Evolutionary conservation across 257 asterid species (phyloP).

Genomic region (Plectranthus barbatus): DNA sequence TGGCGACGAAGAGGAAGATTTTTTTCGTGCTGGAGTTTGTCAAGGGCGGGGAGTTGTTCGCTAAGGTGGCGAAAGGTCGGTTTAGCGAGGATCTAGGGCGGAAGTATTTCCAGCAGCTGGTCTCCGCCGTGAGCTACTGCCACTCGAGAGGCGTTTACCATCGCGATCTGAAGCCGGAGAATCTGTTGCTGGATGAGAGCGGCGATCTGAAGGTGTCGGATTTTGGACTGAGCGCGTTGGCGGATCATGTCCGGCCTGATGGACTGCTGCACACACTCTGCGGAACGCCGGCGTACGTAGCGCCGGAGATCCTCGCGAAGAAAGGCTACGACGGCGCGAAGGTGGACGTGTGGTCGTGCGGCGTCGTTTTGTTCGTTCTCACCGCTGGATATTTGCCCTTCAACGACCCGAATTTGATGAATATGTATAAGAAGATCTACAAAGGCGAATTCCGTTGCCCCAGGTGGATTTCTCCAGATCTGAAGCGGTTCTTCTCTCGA

Average conservation of each 20-base stretch:
- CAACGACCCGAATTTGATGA: slow-evolving; percentile 68
- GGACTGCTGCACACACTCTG: slow-evolving; percentile 82
- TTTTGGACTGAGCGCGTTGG: slow-evolving; percentile 70
- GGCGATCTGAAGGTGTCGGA: slow-evolving; percentile 65
- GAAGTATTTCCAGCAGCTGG: slow-evolving; percentile 60
- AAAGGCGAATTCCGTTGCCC: slow-evolving; percentile 81
- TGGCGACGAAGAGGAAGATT: no score
- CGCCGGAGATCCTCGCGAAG: slow-evolving; percentile 72
- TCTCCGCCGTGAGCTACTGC: no score
- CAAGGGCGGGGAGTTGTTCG: slow-evolving; percentile 77
- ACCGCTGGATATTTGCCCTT: slow-evolving; percentile 75
- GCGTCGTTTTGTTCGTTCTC: slow-evolving; percentile 64
- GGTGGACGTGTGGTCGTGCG: slow-evolving; percentile 84
- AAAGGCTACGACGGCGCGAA: slow-evolving; percentile 71
- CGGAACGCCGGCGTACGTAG: slow-evolving; percentile 86
- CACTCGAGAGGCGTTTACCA: no score
- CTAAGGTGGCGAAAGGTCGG: slow-evolving; percentile 59
- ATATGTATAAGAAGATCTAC: slow-evolving; percentile 75
- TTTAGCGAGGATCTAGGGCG: slow-evolving; percentile 52
- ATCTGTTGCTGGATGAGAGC: slow-evolving; percentile 57
- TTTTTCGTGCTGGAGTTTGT: no score
- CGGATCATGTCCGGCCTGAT: slow-evolving; percentile 53
- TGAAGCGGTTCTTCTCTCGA: slow-evolving; percentile 55
- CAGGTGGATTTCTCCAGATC: slow-evolving; percentile 75
- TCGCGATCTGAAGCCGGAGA: no score